These are phyloP conservation scores for Diplocarpon mali DNA, from an alignment of 2,329 filamentous ascomycete genomes.

Conservation along the genomic window DNA sequence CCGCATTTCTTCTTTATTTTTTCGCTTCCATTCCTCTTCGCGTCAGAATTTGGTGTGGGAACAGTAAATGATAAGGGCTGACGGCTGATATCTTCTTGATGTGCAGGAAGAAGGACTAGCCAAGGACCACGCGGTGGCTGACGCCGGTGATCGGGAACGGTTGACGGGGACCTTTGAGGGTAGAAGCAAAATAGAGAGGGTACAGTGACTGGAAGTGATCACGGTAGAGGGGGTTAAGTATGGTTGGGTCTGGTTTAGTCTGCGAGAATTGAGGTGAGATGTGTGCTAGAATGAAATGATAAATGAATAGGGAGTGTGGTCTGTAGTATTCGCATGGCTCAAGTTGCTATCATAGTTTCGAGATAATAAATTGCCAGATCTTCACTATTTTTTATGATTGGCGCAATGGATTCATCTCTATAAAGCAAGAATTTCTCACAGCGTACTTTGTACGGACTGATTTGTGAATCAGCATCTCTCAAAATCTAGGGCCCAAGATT, in stretches of 20 bases:
- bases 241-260: too few relatives aligned
- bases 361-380: too few relatives aligned
- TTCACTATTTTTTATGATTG: too few relatives aligned
- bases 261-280: not conserved
- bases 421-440: too few relatives aligned
- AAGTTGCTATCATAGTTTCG: too few relatives aligned
- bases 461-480: too few relatives aligned
- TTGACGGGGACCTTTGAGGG: conserved; percentile 12
- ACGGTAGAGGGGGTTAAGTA: conserved; percentile 5
- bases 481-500: too few relatives aligned
- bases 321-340: too few relatives aligned
- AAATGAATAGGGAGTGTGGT: not conserved
- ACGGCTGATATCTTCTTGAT: not conserved
- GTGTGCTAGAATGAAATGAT: not conserved
- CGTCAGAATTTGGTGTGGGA: not conserved
- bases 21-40: not conserved
- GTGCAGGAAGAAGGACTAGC: conserved; percentile 9
- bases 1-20: not conserved
- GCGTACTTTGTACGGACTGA: too few relatives aligned
- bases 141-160: conserved; percentile 14
- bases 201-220: conserved; percentile 11
- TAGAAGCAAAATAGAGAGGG: conserved; percentile 19
- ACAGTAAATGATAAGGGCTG: not conserved
- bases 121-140: conserved; percentile 16
- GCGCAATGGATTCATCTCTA: too few relatives aligned